A percentile compares a stretch with the other conserved stretches of the same genome.
Conservation (phyloP, 1,284 basidiomycete genomes). For the Cryptococcus amylolentus region DNA sequence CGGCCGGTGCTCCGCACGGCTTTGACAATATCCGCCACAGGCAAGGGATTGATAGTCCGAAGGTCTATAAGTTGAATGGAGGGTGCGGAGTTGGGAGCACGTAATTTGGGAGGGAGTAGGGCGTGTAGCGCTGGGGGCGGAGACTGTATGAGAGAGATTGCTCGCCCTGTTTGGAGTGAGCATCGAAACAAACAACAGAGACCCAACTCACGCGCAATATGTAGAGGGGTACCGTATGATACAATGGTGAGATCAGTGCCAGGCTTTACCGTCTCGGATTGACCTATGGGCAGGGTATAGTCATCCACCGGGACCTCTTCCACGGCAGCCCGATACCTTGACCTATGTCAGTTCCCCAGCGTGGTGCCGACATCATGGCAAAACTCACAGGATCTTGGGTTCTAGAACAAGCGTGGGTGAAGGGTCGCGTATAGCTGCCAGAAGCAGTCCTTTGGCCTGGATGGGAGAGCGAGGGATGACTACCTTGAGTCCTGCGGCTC, state of each 20-base stretch:
- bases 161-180: slow-evolving; percentile 41
- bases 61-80: slow-evolving; percentile 83
- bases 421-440: slow-evolving; percentile 80
- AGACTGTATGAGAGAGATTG: slow-evolving; percentile 38
- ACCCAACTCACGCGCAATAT: slow-evolving; percentile 68
- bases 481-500: slow-evolving; percentile 83
- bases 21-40: slow-evolving; percentile 71
- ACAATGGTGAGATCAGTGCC: slow-evolving; percentile 83
- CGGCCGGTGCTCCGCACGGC: slow-evolving; percentile 78
- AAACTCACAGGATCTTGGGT: slow-evolving; percentile 60
- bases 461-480: slow-evolving; percentile 89
- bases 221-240: slow-evolving; percentile 87
- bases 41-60: slow-evolving; percentile 85
- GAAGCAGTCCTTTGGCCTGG: slow-evolving; percentile 86
- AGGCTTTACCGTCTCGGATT: slow-evolving; percentile 68
- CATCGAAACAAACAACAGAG: slow-evolving; percentile 49
- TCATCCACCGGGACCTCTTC: slow-evolving; percentile 91
- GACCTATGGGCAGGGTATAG: slow-evolving; percentile 72
- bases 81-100: slow-evolving; percentile 57
- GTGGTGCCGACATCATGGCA: neutral
- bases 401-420: slow-evolving; percentile 95
- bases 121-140: slow-evolving; percentile 66
- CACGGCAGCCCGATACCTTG: slow-evolving; percentile 53
- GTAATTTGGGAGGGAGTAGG: slow-evolving; percentile 66
- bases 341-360: neutral